These are phyloP conservation scores for Parmales sp. DNA, from an alignment of 108 stramenopile genomes.

Conservation along the genomic window DNA sequence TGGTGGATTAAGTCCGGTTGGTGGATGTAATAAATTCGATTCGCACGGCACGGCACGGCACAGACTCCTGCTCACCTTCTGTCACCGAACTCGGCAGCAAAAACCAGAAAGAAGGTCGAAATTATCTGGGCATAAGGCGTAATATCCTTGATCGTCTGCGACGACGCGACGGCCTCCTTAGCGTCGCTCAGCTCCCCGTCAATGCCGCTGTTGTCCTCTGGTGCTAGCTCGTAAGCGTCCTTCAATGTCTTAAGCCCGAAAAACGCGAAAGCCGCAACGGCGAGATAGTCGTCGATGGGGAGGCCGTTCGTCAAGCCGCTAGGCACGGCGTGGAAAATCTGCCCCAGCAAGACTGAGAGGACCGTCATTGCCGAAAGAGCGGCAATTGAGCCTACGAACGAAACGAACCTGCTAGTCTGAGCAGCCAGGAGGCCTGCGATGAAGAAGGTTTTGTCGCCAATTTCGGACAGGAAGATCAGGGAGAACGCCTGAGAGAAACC, in stretches of 20 bases:
- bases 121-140: constrained; percentile 48
- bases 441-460: constrained; percentile 99
- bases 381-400: constrained; percentile 80
- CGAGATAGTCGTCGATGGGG: constrained; percentile 81
- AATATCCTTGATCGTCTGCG: constrained; percentile 27
- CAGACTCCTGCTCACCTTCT: too few relatives aligned
- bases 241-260: constrained; percentile 91
- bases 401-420: constrained; percentile 65
- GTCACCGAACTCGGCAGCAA: constrained; percentile 91
- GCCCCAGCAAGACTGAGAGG: constrained; percentile 85
- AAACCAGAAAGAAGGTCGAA: constrained; percentile 72
- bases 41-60: too few relatives aligned
- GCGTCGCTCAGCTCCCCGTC: constrained; percentile 94
- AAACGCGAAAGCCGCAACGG: constrained; percentile 84
- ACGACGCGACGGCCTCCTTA: constrained; percentile 66
- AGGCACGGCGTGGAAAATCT: constrained; percentile 83
- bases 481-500: constrained; percentile 81
- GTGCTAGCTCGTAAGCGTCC: constrained; percentile 74
- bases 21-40: too few relatives aligned
- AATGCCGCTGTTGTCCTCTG: constrained; percentile 62
- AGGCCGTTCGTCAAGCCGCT: constrained; percentile 58
- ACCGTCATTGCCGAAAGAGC: constrained; percentile 94
- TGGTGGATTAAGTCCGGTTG: constrained; percentile 46
- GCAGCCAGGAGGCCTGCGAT: constrained; percentile 93
- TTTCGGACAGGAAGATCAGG: constrained; percentile 94